These are phyloP conservation scores for Apiospora saccharicola DNA, from an alignment of 2,329 filamentous ascomycete genomes.

Conservation along the genomic window DNA sequence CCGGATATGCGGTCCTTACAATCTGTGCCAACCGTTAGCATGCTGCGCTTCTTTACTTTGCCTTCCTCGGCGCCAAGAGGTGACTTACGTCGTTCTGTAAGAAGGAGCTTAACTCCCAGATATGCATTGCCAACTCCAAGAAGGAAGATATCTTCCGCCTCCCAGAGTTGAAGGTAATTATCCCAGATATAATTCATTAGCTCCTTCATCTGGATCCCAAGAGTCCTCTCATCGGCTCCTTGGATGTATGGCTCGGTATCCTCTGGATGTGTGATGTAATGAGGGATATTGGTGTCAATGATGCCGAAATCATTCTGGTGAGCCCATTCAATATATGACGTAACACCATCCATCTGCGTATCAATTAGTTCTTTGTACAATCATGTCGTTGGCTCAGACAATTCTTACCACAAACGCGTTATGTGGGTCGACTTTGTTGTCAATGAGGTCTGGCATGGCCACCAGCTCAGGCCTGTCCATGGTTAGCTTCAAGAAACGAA, in stretches of 20 bases:
- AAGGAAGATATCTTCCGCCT: slow-evolving; percentile 79
- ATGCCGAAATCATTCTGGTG: slow-evolving; percentile 78
- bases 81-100: slow-evolving; percentile 74
- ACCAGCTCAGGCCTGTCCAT: slow-evolving; percentile 70
- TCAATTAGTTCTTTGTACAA: slow-evolving; percentile 35
- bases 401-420: slow-evolving; percentile 86
- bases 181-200: slow-evolving; percentile 92
- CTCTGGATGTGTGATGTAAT: slow-evolving; percentile 72
- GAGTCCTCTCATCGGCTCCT: slow-evolving; percentile 51
- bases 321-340: slow-evolving; percentile 86
- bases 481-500: not conserved
- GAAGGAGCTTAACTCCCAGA: slow-evolving; percentile 79
- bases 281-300: slow-evolving; percentile 91
- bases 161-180: slow-evolving; percentile 87
- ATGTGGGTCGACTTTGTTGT: slow-evolving; percentile 78
- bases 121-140: slow-evolving; percentile 92
- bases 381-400: not conserved
- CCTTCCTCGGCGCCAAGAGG: not conserved
- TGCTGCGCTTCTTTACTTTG: not conserved
- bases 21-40: slow-evolving; percentile 45
- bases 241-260: slow-evolving; percentile 58
- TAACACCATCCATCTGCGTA: slow-evolving; percentile 78
- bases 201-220: slow-evolving; percentile 71
- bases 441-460: slow-evolving; percentile 71
- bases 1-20: slow-evolving; percentile 74